These are phyloP conservation scores for Pichia occidentalis DNA, from an alignment of 805 yeast species.

Conservation along the genomic window DNA sequence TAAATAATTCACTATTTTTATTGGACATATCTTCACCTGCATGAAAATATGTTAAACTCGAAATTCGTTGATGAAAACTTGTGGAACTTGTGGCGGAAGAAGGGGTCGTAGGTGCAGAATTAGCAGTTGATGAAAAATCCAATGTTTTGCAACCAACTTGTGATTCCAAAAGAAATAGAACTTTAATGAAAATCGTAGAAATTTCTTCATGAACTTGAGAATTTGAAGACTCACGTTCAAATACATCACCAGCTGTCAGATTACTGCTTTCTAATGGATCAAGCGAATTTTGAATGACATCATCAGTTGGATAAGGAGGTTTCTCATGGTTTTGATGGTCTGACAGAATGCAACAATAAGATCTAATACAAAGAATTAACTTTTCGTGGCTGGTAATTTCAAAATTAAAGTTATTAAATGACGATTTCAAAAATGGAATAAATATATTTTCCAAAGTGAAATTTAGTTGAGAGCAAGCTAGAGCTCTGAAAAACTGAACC, in stretches of 20 bases:
- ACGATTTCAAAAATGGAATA: constrained; percentile 56
- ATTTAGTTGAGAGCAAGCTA: constrained; percentile 74
- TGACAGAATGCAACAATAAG: constrained; percentile 65
- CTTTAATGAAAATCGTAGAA: constrained; percentile 45
- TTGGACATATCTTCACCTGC: constrained; percentile 25
- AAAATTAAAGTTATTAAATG: constrained; percentile 50
- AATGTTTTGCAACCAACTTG: constrained; percentile 41
- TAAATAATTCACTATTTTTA: constrained; percentile 53
- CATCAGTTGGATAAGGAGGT: constrained; percentile 71
- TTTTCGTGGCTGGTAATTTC: constrained; percentile 69
- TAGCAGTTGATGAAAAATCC: constrained; percentile 10
- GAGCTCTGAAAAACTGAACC: constrained; percentile 66
- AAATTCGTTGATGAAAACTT: constrained; percentile 31
- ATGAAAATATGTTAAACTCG: constrained; percentile 34
- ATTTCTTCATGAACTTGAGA: constrained; percentile 64
- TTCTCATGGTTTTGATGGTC: constrained; percentile 50
- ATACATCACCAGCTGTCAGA: constrained; percentile 32
- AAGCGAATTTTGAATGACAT: constrained; percentile 30
- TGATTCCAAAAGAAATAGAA: constrained; percentile 55
- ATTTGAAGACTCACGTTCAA: constrained; percentile 40
- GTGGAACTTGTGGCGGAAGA: constrained; percentile 18
- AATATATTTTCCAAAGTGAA: constrained; percentile 74
- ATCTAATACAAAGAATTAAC: constrained; percentile 57
- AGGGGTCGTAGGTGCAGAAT: constrained; percentile 16
- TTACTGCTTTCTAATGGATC: constrained; percentile 31